A percentile compares a stretch with the other conserved stretches of the same genome.
Evolutionary conservation across 352 stramenopile species (phyloP).

Genomic region (Blastocystis sp.): DNA sequence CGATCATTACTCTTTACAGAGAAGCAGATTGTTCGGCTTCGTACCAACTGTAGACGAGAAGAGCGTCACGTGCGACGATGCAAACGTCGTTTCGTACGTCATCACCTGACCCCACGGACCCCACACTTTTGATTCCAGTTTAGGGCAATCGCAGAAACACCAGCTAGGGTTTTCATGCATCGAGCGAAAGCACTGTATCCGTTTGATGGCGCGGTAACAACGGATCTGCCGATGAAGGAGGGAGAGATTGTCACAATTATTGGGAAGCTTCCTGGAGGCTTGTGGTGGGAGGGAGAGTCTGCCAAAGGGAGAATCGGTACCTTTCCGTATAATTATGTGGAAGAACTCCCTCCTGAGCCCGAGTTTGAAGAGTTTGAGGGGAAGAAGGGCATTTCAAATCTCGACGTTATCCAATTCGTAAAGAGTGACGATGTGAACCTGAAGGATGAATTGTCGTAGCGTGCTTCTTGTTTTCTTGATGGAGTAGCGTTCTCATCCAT

Average conservation of each 20-base stretch:
- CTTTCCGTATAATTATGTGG: constrained; percentile 71
- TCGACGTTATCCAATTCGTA: constrained; percentile 67
- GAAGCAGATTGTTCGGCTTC: too few species aligned
- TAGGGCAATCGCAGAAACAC: too few species aligned
- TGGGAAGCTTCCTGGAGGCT: constrained; percentile 43
- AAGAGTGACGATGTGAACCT: background rate
- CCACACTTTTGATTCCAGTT: too few species aligned
- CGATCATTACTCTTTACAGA: too few species aligned
- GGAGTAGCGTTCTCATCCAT: constrained; percentile 41
- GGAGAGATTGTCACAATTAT: constrained; percentile 67
- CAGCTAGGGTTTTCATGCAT: too few species aligned
- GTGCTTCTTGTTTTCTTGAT: background rate
- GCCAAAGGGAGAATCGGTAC: constrained; percentile 29
- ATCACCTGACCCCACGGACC: too few species aligned
- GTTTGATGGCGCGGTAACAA: constrained; percentile 64
- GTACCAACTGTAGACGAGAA: too few species aligned
- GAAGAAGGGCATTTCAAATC: constrained; percentile 71
- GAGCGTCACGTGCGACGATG: too few species aligned
- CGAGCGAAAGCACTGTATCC: constrained; percentile 58
- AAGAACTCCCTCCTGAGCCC: constrained; percentile 56
- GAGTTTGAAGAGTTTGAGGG: constrained; percentile 65
- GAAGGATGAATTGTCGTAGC: background rate
- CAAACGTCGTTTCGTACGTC: too few species aligned
- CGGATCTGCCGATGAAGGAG: constrained; percentile 61
- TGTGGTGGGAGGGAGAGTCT: constrained; percentile 69